phyloP scores from a whole-genome alignment of 2,329 filamentous ascomycete genomes.

The Penicillium olsonii region DNA sequence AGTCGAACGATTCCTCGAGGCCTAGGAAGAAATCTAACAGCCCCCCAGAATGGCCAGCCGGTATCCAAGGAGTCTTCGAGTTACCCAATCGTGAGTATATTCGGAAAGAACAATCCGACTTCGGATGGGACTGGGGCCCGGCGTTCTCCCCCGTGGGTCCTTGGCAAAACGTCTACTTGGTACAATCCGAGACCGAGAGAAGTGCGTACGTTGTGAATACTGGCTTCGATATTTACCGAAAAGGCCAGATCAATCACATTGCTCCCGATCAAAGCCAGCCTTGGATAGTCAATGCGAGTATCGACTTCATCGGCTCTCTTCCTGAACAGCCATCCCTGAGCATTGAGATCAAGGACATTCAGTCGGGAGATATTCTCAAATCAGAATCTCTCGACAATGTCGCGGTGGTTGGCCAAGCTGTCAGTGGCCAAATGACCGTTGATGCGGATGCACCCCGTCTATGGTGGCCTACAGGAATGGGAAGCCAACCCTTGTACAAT shows the following conservation, averaged over 20 bases:
- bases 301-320: constrained; percentile 57
- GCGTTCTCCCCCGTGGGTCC: constrained; percentile 64
- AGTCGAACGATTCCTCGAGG: constrained; percentile 1
- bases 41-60: constrained; percentile 49
- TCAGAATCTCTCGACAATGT: constrained; percentile 44
- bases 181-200: constrained; percentile 51
- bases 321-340: constrained; percentile 47
- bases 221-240: constrained; percentile 60
- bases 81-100: constrained; percentile 58
- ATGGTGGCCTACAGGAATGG: constrained; percentile 64
- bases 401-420: constrained; percentile 42
- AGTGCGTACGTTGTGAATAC: constrained; percentile 54
- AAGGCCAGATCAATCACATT: constrained; percentile 60
- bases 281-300: constrained; percentile 63
- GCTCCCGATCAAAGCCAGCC: constrained; percentile 58
- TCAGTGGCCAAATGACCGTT: constrained; percentile 53
- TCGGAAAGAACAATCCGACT: constrained; percentile 63
- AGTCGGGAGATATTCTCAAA: constrained; percentile 42
- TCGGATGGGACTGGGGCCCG: constrained; percentile 67
- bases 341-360: constrained; percentile 50
- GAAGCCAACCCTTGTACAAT: constrained; percentile 60
- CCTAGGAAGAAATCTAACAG: constrained; percentile 1
- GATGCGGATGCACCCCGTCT: constrained; percentile 50
- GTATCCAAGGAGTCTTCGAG: constrained; percentile 53
- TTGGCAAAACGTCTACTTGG: constrained; percentile 61